Conservation (phyloP, 768 basidiomycete species). For the Kwoniella botswanensis region DNA sequence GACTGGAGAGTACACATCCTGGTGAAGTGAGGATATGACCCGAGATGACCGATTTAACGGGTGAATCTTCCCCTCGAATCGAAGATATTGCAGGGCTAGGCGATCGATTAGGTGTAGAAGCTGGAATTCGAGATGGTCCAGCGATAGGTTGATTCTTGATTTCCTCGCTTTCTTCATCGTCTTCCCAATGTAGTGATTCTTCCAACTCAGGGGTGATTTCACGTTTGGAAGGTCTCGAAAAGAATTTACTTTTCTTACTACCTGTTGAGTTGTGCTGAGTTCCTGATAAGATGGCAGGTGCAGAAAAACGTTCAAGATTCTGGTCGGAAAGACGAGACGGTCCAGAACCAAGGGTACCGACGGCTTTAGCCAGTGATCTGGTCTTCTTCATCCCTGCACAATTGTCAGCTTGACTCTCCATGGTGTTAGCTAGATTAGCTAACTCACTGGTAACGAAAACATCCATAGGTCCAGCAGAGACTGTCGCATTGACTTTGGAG, state of each 20-base stretch:
- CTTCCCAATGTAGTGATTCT: constrained; percentile 32
- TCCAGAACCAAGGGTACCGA: constrained; percentile 46
- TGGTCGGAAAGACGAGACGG: constrained; percentile 50
- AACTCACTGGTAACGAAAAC: constrained; percentile 53
- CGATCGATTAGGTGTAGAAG: constrained; percentile 30
- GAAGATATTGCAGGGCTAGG: constrained; percentile 45
- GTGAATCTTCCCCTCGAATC: constrained; percentile 13
- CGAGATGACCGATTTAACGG: constrained; percentile 18
- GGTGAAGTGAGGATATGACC: constrained; percentile 23
- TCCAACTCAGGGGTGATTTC: constrained; percentile 4
- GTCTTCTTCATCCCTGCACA: constrained; percentile 12
- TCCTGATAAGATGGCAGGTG: background rate
- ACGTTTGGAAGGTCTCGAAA: constrained; percentile 13
- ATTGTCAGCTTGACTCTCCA: constrained; percentile 7
- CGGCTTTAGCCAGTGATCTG: constrained; percentile 41
- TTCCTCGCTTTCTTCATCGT: constrained; percentile 22
- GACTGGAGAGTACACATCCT: constrained; percentile 25
- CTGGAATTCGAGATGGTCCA: constrained; percentile 24
- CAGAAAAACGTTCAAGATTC: background rate
- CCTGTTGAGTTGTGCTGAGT: background rate
- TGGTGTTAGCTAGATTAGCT: constrained; percentile 1
- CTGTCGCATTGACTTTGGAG: constrained; percentile 32
- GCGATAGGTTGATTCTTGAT: constrained; percentile 21
- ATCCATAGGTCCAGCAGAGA: constrained; percentile 46
- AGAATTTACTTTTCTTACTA: constrained; percentile 47